A percentile compares a stretch with the other conserved stretches of the same genome.
These are phyloP conservation scores for Nakataea oryzae DNA, from an alignment of 2,329 filamentous ascomycete species.

Conservation along the genomic window DNA sequence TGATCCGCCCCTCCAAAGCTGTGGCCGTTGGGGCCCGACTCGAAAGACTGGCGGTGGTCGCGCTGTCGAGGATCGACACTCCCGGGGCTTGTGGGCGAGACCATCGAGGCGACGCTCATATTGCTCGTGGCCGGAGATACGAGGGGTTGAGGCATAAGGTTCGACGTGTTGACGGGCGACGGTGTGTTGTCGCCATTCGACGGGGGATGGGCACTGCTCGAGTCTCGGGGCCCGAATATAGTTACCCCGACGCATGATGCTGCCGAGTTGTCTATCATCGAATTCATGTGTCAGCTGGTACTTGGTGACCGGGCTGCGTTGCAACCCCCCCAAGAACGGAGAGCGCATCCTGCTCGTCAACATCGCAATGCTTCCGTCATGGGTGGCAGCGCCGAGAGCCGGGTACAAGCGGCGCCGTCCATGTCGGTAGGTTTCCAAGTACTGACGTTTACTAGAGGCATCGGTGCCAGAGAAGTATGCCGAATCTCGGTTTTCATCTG, in stretches of 20 bases:
- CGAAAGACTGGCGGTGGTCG: constrained; percentile 29
- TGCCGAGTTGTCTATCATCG: constrained; percentile 30
- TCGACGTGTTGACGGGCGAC: constrained; percentile 41
- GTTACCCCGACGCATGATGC: constrained; percentile 30
- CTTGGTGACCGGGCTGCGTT: neutral
- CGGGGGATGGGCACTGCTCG: constrained; percentile 4
- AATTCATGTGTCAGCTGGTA: neutral
- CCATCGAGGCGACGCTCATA: constrained; percentile 58
- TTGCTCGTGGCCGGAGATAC: constrained; percentile 45
- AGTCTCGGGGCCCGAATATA: constrained; percentile 21
- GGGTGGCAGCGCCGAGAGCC: neutral
- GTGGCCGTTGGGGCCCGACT: constrained; percentile 23
- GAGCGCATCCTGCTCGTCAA: neutral
- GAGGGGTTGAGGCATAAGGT: constrained; percentile 39
- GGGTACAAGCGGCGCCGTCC: neutral
- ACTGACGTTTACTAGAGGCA: constrained; percentile 40
- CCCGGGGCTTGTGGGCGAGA: constrained; percentile 45
- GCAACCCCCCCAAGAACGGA: no score
- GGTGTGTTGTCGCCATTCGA: constrained; percentile 45
- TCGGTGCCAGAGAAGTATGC: constrained; percentile 40
- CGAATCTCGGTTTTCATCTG: constrained; percentile 40
- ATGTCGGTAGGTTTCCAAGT: neutral
- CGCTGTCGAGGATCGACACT: constrained; percentile 31
- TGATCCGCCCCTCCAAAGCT: constrained; percentile 22
- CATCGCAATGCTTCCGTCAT: neutral